phyloP scores from a whole-genome alignment of 176 grass and related monocot genomes.

The Coix lacrymajobi region DNA sequence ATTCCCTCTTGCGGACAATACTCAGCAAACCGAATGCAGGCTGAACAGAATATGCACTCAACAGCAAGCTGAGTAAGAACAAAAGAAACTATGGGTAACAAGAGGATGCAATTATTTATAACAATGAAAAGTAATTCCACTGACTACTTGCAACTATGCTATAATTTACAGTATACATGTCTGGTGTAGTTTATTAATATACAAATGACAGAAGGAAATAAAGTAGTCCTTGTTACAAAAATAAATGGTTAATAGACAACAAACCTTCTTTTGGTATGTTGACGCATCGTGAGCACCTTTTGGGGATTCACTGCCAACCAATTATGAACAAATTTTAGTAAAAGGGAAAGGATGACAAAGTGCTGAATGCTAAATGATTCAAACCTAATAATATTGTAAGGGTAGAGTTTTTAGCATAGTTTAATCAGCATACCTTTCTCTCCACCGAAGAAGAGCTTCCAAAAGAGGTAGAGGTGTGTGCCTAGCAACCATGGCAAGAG shows the following conservation, averaged over 20 bases:
- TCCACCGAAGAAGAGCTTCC: constrained; percentile 98
- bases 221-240: constrained; percentile 8
- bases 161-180: neutral
- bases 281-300: constrained; percentile 92
- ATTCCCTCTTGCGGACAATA: constrained; percentile 96
- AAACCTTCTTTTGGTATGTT: constrained; percentile 96
- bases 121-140: neutral
- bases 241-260: constrained; percentile 11
- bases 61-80: constrained; percentile 72
- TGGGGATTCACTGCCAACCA: constrained; percentile 71
- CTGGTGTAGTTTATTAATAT: neutral
- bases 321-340: constrained; percentile 34
- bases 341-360: constrained; percentile 3
- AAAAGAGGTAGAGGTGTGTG: constrained; percentile 96
- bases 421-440: constrained; percentile 61
- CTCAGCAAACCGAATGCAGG: constrained; percentile 90
- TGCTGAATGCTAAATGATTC: neutral
- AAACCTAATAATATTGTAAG: neutral
- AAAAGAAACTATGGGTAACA: constrained; percentile 14
- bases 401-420: neutral
- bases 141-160: neutral
- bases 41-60: constrained; percentile 98
- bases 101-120: constrained; percentile 8
- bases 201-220: constrained; percentile 12
- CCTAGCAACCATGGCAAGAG: constrained; percentile 93